phyloP scores from a whole-genome alignment of 2,329 filamentous ascomycete genomes.

The Trichoderma gracile region DNA sequence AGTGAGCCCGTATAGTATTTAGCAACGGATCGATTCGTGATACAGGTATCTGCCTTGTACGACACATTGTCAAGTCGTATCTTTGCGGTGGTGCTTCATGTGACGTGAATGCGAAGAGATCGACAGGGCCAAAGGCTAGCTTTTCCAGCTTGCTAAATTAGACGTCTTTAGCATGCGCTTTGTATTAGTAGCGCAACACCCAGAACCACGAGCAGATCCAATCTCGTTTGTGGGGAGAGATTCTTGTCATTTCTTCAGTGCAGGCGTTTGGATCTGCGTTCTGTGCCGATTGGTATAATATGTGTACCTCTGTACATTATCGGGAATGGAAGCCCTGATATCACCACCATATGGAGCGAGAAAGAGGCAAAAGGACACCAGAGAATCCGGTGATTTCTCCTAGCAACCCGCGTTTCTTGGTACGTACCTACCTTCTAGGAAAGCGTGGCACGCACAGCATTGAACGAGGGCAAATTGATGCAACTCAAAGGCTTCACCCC shows the following conservation, averaged over 20 bases:
- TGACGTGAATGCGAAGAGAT: conserved; percentile 10
- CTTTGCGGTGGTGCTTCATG: neutral
- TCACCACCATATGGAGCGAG: neutral
- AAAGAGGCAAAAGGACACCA: neutral
- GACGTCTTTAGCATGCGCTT: neutral
- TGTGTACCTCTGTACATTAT: no score
- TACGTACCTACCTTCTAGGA: no score
- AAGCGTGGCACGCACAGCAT: neutral
- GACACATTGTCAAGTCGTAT: neutral
- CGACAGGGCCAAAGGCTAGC: conserved; percentile 16
- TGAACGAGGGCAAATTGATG: conserved; percentile 10
- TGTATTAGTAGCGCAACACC: neutral
- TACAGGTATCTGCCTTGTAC: neutral
- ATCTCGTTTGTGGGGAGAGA: conserved; percentile 12
- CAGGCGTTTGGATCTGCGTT: neutral
- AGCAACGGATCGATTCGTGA: neutral
- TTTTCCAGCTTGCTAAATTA: conserved; percentile 4
- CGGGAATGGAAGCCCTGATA: neutral
- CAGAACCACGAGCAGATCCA: neutral
- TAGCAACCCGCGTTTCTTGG: no score
- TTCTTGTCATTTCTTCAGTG: neutral
- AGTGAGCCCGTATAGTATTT: no score
- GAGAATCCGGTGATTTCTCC: neutral
- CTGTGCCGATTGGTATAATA: neutral
- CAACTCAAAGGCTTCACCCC: neutral